Percentiles rank a stretch among this genome's conserved stretches.
Evolutionary conservation across 257 asterid species (phyloP).

Genomic region (Echium plantagineum): DNA sequence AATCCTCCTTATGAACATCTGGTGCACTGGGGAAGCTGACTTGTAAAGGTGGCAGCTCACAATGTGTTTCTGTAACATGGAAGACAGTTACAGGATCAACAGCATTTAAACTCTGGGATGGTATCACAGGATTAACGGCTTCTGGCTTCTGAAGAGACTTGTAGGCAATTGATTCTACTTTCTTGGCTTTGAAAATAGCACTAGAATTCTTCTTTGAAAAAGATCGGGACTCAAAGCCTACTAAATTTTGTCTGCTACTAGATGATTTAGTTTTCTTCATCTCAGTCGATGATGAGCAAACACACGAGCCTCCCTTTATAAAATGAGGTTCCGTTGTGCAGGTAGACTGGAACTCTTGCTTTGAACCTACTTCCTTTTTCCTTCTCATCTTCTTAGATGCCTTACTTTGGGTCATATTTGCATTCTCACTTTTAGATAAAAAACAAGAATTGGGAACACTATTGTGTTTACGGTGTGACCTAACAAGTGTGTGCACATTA

Average conservation of each 20-base stretch:
- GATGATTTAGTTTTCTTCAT: constrained; percentile 8
- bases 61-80: constrained; percentile 8
- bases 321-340: constrained; percentile 3
- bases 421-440: constrained; percentile 8
- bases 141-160: constrained; percentile 5
- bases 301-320: constrained; percentile 3
- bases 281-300: constrained; percentile 2
- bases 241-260: constrained; percentile 3
- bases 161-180: constrained; percentile 4
- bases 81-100: not conserved
- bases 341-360: constrained; percentile 11
- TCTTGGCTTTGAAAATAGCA: constrained; percentile 4
- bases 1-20: constrained; percentile 5
- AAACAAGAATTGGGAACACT: constrained; percentile 4
- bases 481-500: not conserved
- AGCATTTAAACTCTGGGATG: constrained; percentile 1
- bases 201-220: constrained; percentile 3
- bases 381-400: constrained; percentile 9
- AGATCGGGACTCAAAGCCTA: constrained; percentile 7
- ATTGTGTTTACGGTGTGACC: constrained; percentile 1
- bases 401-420: constrained; percentile 4
- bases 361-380: constrained; percentile 5
- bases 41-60: constrained; percentile 6
- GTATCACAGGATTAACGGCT: constrained; percentile 2
- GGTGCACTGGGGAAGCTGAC: not conserved